Evolutionary conservation across 257 asterid genomes (phyloP), one percentile per base, ranked within the genome.

Genomic region (Cruciata laevipes): DNA sequence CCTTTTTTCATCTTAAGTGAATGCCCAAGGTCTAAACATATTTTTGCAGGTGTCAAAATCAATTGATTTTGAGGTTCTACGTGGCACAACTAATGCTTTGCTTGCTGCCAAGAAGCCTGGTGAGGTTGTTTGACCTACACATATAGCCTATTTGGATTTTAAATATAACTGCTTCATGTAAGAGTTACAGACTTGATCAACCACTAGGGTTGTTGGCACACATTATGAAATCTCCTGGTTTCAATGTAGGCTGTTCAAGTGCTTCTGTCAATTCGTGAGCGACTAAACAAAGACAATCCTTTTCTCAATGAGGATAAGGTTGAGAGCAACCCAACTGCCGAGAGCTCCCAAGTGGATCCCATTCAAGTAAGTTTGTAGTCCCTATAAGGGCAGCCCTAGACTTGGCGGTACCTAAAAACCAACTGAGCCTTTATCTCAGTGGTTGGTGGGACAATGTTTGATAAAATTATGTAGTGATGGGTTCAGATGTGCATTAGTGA

Each of bases 71-170:
- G 95, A 86, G 69, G 86, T 93, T 79, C 86, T 85, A 32, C 87
- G 87, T 74, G 99, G 99, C 71, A 93, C 83, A 69, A 93, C 99
- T 69, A 81, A 90, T 81, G 83, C 99, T 8, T 80, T 90, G 86
- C 81, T 90, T 69, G 89, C 97, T 70, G 86, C 86, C 67, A 79
- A 81, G 73, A 88, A 77, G 73, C 95, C 96, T 31, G 92, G 80
- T 71, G 88, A 86, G 99, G 99, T 93, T 80, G 77, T 84, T 80
- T 65, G 65, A 23, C 53, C 53, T n/a, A 56, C 40, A 42, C 47
- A 65, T 12, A 5, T 64, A 20, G 40, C 20, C 13, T 35, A 42
- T 12, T 13, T 18, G 18, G 11, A 42, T 42, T 42, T 42, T 11
- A 42, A 42, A 42, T 12, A 13, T 10, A 12, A 42, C 51, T 47